These are phyloP conservation scores for Claviceps citrina DNA, from an alignment of 2,329 filamentous ascomycete species.

Conservation along the genomic window DNA sequence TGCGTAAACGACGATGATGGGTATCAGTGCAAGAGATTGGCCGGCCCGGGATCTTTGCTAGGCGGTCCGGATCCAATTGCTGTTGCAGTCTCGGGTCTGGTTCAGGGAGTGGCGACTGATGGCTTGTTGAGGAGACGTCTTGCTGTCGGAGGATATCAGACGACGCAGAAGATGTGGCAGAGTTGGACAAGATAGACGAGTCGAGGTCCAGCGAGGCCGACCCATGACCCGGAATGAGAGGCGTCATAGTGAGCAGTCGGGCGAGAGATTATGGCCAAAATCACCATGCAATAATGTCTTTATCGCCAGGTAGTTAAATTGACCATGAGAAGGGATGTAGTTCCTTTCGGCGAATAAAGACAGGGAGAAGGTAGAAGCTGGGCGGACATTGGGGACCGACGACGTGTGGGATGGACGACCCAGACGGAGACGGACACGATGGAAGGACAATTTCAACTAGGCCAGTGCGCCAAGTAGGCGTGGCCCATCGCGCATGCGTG, in stretches of 20 bases:
- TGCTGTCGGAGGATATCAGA: slow-evolving; percentile 15
- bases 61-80: background rate
- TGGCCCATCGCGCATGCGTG: background rate
- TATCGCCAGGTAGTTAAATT: slow-evolving; percentile 9
- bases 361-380: background rate
- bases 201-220: slow-evolving; percentile 1
- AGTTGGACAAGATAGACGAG: slow-evolving; percentile 10
- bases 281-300: slow-evolving; percentile 8
- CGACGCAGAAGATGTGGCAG: slow-evolving; percentile 26
- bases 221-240: slow-evolving; percentile 6
- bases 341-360: slow-evolving; percentile 4
- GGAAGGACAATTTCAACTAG: background rate
- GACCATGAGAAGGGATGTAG: slow-evolving; percentile 9
- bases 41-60: background rate
- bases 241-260: slow-evolving; percentile 12
- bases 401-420: too few species aligned
- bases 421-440: slow-evolving; percentile 1
- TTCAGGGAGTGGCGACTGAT: slow-evolving; percentile 4
- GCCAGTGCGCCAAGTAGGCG: background rate
- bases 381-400: slow-evolving; percentile 3
- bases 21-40: slow-evolving; percentile 3
- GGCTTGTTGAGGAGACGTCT: background rate
- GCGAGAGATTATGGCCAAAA: slow-evolving; percentile 4
- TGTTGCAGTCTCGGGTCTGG: background rate
- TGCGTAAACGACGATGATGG: slow-evolving; percentile 4